phyloP scores from a whole-genome alignment of 163 green algal genomes.

The Chlorella variabilis region DNA sequence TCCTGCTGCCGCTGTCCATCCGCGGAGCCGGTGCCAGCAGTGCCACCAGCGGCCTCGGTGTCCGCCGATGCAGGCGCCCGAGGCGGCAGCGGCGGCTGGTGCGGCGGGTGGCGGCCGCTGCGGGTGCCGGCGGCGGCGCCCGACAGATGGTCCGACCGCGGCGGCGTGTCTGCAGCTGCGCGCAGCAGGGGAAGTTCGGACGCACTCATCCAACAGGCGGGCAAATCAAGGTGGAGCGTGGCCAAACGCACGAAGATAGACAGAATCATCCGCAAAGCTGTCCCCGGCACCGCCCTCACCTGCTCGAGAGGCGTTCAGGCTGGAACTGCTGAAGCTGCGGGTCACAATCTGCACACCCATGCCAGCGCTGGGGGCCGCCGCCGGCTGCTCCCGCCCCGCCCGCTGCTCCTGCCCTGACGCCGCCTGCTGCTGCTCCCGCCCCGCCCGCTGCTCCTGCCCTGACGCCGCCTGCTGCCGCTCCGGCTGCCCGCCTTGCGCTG shows the following conservation, averaged over 20 bases:
- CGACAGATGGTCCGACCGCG: slow-evolving; percentile 40
- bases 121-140: background rate
- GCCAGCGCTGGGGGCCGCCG: background rate
- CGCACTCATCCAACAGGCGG: too few relatives aligned
- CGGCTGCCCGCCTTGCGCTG: background rate
- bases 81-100: background rate
- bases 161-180: slow-evolving; percentile 9
- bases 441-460: slow-evolving; percentile 46
- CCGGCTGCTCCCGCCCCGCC: slow-evolving; percentile 30
- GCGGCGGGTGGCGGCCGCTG: background rate
- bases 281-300: background rate
- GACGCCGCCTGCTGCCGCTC: slow-evolving; percentile 40
- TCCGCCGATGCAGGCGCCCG: too few relatives aligned
- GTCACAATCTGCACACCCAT: slow-evolving; percentile 2
- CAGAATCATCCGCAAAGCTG: too few relatives aligned
- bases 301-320: background rate
- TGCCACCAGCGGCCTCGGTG: background rate
- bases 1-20: background rate
- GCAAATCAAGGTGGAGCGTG: too few relatives aligned
- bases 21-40: background rate
- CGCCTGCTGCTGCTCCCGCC: slow-evolving; percentile 51
- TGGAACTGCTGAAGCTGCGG: background rate
- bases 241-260: background rate
- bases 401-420: slow-evolving; percentile 48
- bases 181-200: too few relatives aligned